Percentiles rank a stretch among this genome's conserved stretches.
Evolutionary conservation across 306 rosid species (phyloP).

Genomic region (Glycine soja): DNA sequence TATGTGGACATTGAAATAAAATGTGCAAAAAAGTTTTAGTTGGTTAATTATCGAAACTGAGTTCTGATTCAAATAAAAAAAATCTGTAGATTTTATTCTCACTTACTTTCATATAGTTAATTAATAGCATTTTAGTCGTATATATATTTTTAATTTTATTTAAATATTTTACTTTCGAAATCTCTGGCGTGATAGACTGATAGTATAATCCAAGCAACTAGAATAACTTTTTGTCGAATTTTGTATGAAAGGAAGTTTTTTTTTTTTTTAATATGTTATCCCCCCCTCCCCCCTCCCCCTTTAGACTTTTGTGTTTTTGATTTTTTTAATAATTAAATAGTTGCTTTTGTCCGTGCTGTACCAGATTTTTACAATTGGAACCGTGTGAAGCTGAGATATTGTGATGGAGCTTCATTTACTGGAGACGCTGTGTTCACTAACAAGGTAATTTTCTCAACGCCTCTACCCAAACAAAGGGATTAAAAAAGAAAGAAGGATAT

Average conservation of each 20-base stretch:
- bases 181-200: background rate
- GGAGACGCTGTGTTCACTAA: constrained; percentile 70
- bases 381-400: constrained; percentile 93
- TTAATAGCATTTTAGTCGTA: background rate
- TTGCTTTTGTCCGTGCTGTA: constrained; percentile 29
- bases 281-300: background rate
- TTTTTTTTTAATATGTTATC: background rate
- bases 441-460: constrained; percentile 65
- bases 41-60: background rate
- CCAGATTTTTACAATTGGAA: constrained; percentile 81
- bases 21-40: background rate
- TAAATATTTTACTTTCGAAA: background rate
- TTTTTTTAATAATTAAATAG: background rate
- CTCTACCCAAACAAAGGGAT: background rate
- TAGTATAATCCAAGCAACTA: background rate
- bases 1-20: background rate
- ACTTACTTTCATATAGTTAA: background rate
- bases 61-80: background rate
- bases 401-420: constrained; percentile 95
- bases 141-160: background rate
- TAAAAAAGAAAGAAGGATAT: background rate
- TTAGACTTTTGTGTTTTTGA: no score
- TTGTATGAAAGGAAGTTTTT: background rate
- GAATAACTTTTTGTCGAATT: background rate
- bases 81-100: background rate